Evolutionary conservation across 352 stramenopile genomes (phyloP).

Genomic region (Lagenidium giganteum): DNA sequence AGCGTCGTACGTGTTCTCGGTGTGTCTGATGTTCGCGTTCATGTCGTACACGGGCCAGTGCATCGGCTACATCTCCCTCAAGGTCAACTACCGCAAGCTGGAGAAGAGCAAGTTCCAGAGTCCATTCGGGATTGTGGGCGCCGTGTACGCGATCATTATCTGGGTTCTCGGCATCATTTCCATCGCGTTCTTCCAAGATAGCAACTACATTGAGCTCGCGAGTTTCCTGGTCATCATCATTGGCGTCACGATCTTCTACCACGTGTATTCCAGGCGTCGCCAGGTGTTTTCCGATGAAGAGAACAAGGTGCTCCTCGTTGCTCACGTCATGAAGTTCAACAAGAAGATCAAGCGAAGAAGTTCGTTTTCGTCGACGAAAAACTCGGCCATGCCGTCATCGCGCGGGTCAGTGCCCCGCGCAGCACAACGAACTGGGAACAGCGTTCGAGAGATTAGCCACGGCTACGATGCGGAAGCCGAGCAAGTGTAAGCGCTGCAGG

Average conservation of each 20-base stretch:
- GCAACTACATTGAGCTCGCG: constrained; percentile 3
- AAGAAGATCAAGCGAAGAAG: neutral
- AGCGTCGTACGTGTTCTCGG: constrained; percentile 8
- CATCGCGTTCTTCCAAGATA: constrained; percentile 15
- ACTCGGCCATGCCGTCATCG: too few species aligned
- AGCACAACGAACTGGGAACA: too few species aligned
- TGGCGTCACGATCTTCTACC: constrained; percentile 10
- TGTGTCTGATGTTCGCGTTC: constrained; percentile 17
- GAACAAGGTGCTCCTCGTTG: constrained; percentile 10
- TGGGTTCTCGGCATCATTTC: constrained; percentile 16
- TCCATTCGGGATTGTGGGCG: constrained; percentile 15
- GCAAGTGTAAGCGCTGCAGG: too few species aligned
- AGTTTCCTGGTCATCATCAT: neutral
- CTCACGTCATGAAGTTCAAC: constrained; percentile 12
- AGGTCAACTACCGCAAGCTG: constrained; percentile 4
- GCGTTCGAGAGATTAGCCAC: too few species aligned
- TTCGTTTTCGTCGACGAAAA: neutral
- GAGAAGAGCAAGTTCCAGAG: constrained; percentile 6
- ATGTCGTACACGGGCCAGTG: constrained; percentile 22
- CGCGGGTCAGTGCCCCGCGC: too few species aligned
- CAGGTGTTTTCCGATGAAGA: constrained; percentile 19
- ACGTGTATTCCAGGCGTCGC: constrained; percentile 12
- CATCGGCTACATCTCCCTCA: constrained; percentile 19
- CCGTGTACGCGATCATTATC: constrained; percentile 11
- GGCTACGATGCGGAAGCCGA: too few species aligned